These are phyloP conservation scores for Suhomyces chickasaworum DNA, from an alignment of 1,139 yeast species.

Conservation along the genomic window DNA sequence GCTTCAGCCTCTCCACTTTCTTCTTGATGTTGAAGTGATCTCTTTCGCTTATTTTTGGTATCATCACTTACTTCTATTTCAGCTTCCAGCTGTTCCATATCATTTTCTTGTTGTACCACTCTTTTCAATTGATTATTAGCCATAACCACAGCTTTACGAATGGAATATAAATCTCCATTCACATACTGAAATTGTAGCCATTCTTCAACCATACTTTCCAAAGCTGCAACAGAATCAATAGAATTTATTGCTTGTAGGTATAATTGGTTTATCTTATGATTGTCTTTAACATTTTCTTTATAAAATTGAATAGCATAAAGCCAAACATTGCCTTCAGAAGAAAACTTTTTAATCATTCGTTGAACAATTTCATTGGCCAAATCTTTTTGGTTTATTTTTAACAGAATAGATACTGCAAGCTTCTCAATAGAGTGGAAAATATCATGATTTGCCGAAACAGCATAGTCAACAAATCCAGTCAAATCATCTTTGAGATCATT, in stretches of 20 bases:
- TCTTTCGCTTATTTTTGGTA: not conserved
- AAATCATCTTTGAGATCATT: slow-evolving; percentile 12
- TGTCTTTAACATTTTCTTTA: slow-evolving; percentile 12
- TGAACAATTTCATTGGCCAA: slow-evolving; percentile 32
- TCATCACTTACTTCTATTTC: not conserved
- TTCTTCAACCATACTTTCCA: slow-evolving; percentile 52
- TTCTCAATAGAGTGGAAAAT: slow-evolving; percentile 47
- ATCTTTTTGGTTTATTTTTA: slow-evolving; percentile 25
- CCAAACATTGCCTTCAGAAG: slow-evolving; percentile 51
- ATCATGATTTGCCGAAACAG: slow-evolving; percentile 33
- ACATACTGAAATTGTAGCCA: slow-evolving; percentile 44
- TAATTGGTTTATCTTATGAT: slow-evolving; percentile 25
- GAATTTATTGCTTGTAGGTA: slow-evolving; percentile 37
- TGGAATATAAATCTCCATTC: slow-evolving; percentile 27
- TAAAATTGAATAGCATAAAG: slow-evolving; percentile 45
- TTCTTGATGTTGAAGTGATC: not conserved
- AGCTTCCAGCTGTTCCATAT: not conserved
- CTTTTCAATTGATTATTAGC: slow-evolving; percentile 11
- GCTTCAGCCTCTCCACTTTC: slow-evolving; percentile 23
- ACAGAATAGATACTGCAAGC: slow-evolving; percentile 33
- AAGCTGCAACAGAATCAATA: slow-evolving; percentile 43
- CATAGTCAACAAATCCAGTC: slow-evolving; percentile 19
- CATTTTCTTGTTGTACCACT: slow-evolving; percentile 2
- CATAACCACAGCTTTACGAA: slow-evolving; percentile 10
- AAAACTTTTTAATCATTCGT: slow-evolving; percentile 30